A percentile compares a stretch with the other conserved stretches of the same genome.
Conservation (phyloP, 140 eudicot species). For the Anethum foeniculum region DNA sequence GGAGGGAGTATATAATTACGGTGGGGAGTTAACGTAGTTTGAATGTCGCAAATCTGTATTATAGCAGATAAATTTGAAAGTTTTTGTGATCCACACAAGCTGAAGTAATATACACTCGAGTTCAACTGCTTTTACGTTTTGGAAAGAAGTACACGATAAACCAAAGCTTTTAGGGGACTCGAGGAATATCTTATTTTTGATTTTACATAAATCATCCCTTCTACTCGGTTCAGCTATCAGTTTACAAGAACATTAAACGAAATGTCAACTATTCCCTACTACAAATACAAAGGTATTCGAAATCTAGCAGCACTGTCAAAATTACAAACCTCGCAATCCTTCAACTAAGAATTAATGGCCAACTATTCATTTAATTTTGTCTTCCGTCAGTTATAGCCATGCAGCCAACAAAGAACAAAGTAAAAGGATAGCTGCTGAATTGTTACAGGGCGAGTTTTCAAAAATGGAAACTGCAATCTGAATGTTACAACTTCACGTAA, state of each 20-base stretch:
- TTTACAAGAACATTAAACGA: no score
- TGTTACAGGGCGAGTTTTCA: neutral
- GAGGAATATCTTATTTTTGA: no score
- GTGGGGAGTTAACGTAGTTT: no score
- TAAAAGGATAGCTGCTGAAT: neutral
- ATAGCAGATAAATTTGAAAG: no score
- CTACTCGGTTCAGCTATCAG: neutral
- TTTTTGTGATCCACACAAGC: neutral
- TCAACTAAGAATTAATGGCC: neutral
- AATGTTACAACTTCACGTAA: neutral
- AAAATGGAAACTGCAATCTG: neutral
- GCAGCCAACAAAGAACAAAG: neutral
- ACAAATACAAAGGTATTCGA: neutral
- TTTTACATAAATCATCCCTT: no score
- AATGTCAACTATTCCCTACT: neutral
- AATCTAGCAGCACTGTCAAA: neutral
- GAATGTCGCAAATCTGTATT: no score
- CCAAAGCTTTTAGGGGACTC: neutral
- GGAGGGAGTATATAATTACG: no score
- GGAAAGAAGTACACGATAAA: no score
- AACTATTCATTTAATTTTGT: neutral
- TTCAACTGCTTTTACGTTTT: neutral
- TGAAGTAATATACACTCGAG: neutral
- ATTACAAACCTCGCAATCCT: neutral
- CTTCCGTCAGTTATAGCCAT: neutral